phyloP scores from a whole-genome alignment of 2,329 filamentous ascomycete species.

The Thelonectria blattea region DNA sequence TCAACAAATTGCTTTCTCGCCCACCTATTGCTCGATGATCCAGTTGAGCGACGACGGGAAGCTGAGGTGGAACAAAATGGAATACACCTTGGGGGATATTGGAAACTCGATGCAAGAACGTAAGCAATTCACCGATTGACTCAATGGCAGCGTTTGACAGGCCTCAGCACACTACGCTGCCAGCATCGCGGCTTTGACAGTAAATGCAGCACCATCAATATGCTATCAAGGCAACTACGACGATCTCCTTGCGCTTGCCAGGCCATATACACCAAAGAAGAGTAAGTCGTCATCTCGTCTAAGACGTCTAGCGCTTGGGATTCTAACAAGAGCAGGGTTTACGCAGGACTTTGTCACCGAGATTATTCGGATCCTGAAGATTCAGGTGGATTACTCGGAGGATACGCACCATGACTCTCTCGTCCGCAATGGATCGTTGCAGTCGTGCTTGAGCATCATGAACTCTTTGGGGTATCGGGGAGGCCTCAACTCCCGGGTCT shows the following conservation, averaged over 20 bases:
- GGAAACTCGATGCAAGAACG: conserved; percentile 54
- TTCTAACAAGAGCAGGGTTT: conserved; percentile 54
- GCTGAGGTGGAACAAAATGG: conserved; percentile 63
- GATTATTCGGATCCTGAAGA: conserved; percentile 71
- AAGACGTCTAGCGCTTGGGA: too few species aligned
- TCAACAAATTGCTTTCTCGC: conserved; percentile 66
- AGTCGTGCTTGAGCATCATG: conserved; percentile 79
- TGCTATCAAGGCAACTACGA: conserved; percentile 63
- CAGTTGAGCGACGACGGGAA: conserved; percentile 65
- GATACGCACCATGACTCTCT: conserved; percentile 75
- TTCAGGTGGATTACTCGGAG: conserved; percentile 81
- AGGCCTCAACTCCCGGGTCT: conserved; percentile 64
- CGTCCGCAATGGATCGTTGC: conserved; percentile 74
- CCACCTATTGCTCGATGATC: conserved; percentile 63
- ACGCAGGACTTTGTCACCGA: conserved; percentile 68
- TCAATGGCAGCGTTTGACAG: conserved; percentile 21
- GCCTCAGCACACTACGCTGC: conserved; percentile 59
- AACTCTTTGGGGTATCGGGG: conserved; percentile 77
- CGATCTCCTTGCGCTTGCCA: conserved; percentile 74
- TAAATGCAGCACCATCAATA: conserved; percentile 55
- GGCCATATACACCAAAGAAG: conserved; percentile 50
- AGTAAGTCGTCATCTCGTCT: conserved; percentile 28
- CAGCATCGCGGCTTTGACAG: conserved; percentile 66
- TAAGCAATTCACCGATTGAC: not conserved
- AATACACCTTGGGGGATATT: conserved; percentile 57